Base-by-base conservation (phyloP, 73 alveolate species). In the Paramecium pentaurelia region DNA sequence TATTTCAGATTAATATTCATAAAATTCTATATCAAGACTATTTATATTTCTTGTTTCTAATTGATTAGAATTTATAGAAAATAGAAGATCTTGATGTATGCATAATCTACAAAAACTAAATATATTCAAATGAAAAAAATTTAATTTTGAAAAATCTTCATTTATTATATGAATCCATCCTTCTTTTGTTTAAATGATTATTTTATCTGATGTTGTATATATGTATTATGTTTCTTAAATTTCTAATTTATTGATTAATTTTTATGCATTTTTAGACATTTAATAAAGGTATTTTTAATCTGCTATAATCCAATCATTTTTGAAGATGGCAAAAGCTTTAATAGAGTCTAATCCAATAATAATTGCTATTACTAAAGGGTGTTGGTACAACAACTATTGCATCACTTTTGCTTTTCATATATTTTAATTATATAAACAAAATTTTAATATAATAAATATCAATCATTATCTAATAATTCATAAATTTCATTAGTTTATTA, bases 341-440 rank as follows among this genome's bases (percentile, higher is more conserved):
- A 64, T 64, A 64, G 84, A 64, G 28, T 64, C 84, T 64, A 64
- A 64, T 54, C 70, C 70, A 64, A 64, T 64, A 64, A 4, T 34
- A 64, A 64, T 34, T 64, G 47, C 11, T 25, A 25, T 64, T 64
- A 64, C 84, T 64, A 28, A 64, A 64, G 11, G 30, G 42, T 11
- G 84, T 64, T 64, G 84, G 84, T 42, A 64, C 84, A 32, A 64
- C 84, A 32, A 64, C 47, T 34, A 64, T 32, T 28, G 84, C 84
- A 64, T 64, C 84, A 7, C 84, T 64, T 64, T 49, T 49, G 60
- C 60, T 49, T 49, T 49, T 49, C 60, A 49, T 49, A 49, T 2
- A 49, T 12, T 6, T 4, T n/a, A 54, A 18, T 14, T n/a, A n/a
- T 54, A 54, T 54, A 64, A 64, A 64, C 47, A 64, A 22, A 28